Evolutionary conservation across 108 stramenopile species (phyloP).

Genomic region (Skeletonema costatum): DNA sequence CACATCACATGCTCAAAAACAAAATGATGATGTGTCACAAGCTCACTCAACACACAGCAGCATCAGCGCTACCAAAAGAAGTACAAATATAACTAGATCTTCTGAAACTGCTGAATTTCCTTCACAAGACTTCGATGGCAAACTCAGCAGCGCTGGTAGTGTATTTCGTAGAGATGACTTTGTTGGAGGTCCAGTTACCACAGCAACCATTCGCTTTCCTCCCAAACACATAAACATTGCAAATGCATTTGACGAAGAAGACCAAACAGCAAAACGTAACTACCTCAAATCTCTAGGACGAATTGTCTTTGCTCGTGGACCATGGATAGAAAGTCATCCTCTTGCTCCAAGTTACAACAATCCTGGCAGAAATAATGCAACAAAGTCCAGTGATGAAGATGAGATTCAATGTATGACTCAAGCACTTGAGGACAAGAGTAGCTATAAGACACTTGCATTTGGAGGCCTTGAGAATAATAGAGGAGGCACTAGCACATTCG

Average conservation of each 20-base stretch:
- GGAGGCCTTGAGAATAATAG: not conserved
- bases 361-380: not conserved
- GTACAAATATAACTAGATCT: not conserved
- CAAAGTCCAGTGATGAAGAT: not conserved
- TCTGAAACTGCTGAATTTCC: slow-evolving; percentile 1
- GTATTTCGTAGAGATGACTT: slow-evolving; percentile 10
- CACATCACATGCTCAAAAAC: not conserved
- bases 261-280: not conserved
- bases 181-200: slow-evolving; percentile 22
- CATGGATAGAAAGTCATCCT: slow-evolving; percentile 16
- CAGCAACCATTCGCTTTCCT: slow-evolving; percentile 28
- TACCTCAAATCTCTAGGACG: slow-evolving; percentile 2
- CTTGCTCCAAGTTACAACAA: not conserved
- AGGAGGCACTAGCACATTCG: not conserved
- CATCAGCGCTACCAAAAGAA: not conserved
- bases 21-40: slow-evolving; percentile 1
- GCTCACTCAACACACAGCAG: not conserved
- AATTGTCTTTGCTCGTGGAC: slow-evolving; percentile 10
- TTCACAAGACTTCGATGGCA: not conserved
- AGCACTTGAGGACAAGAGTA: not conserved
- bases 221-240: not conserved
- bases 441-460: not conserved
- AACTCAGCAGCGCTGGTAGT: not conserved
- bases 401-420: not conserved
- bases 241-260: not conserved